A percentile compares a stretch with the other conserved stretches of the same genome.
These are phyloP conservation scores for Fusarium devonianum DNA, from an alignment of 2,329 filamentous ascomycete species.

Conservation along the genomic window DNA sequence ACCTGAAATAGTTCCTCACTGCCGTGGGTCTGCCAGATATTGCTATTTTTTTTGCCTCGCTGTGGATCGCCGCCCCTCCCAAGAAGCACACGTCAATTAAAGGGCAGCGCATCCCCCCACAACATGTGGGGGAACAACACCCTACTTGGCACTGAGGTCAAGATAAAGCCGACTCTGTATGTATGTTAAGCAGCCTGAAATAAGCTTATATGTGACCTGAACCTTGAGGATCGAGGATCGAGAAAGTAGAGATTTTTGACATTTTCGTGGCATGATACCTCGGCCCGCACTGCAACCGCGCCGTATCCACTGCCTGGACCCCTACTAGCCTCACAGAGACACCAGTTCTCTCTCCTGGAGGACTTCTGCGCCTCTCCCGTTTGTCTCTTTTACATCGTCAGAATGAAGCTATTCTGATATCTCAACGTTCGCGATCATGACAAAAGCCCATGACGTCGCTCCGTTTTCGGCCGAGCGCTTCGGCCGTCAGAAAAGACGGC, in stretches of 20 bases:
- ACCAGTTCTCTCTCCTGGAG: not conserved
- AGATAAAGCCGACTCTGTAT: too few relatives aligned
- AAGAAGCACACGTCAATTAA: too few relatives aligned
- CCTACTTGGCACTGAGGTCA: too few relatives aligned
- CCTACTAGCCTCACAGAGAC: not conserved
- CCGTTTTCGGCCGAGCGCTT: slow-evolving; percentile 25
- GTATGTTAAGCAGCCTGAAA: not conserved
- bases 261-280: slow-evolving; percentile 11
- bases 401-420: not conserved
- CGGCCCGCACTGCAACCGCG: slow-evolving; percentile 29
- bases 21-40: too few relatives aligned
- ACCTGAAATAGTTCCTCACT: too few relatives aligned
- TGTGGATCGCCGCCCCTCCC: too few relatives aligned
- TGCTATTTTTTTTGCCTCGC: too few relatives aligned
- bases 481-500: slow-evolving; percentile 6
- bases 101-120: too few relatives aligned
- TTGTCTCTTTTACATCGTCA: not conserved
- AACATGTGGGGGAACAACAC: too few relatives aligned
- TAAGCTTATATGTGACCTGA: not conserved
- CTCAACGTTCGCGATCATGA: not conserved
- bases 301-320: not conserved
- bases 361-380: not conserved
- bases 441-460: not conserved
- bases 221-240: not conserved
- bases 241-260: slow-evolving; percentile 6